Evolutionary conservation across 345 rosid species (phyloP), one percentile per base, ranked within the genome.

Genomic region (Viola odorata): DNA sequence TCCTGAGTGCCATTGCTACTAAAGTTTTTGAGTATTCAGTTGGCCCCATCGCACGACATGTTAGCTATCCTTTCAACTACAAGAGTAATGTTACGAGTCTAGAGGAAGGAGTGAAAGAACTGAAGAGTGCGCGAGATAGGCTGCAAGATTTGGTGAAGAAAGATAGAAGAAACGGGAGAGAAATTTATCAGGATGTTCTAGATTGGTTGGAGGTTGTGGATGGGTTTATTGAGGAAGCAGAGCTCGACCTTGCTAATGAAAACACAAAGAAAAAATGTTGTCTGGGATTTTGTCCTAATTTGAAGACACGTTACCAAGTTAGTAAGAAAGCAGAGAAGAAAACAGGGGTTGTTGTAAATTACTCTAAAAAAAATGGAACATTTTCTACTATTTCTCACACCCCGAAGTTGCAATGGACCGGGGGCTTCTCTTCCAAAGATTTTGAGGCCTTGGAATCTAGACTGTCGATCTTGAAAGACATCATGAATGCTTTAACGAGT

Each of bases 181-280:
- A 16, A 3, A 61, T 72, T 17, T 45, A 51, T 3, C 12, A 37
- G 4, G 8, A 6, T 6, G 69, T 68, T 9, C 16, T 6, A 1
- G 12, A 17, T 0, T 75, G 73, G 76, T 44, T 71, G 42, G 3
- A 0, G 6, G 13, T 2, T 8, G 70, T 8, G 9, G 57, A 66
- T 5, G 23, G 32, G 2, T 10, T 11, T 7, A 41, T 23, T 3
- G 3, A 32, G 17, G 50, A 12, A 5, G 44, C 57, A 7, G 51
- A 66, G 1, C 32, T 40, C 7, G 1, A 13, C 5, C 40, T 58
- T 2, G n/a, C 3, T 5, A 52, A 58, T 8, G 15, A 41, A 39
- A 12, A 49, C 0, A 1, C 70, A 4, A 55, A 41, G 1, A 49
- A 51, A 51, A 6, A 14, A n/a, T 50, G 58, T 17, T 58, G 50